A percentile compares a stretch with the other conserved stretches of the same genome.
Conservation (phyloP, 2,329 filamentous ascomycete genomes). For the Penicillium corylophilum region DNA sequence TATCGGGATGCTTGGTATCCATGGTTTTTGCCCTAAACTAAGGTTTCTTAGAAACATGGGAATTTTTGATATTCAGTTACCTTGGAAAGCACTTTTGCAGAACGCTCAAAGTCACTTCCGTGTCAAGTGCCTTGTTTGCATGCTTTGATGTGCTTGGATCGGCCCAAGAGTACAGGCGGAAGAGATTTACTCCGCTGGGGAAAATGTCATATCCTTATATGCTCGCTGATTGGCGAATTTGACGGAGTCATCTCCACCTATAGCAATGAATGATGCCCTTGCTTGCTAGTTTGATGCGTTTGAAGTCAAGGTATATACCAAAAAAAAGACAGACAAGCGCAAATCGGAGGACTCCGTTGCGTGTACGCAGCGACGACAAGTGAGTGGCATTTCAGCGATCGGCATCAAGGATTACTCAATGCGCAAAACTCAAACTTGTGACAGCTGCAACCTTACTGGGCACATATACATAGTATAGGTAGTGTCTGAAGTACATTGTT, state of each 20-base stretch:
- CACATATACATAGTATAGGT: too few species aligned
- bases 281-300: not conserved
- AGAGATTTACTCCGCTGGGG: conserved; percentile 16
- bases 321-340: too few species aligned
- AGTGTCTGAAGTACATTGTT: not conserved
- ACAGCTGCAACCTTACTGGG: not conserved
- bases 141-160: not conserved
- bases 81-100: not conserved
- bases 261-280: not conserved
- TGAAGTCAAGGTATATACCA: not conserved
- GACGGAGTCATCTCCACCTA: not conserved
- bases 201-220: conserved; percentile 18
- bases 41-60: not conserved
- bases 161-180: not conserved
- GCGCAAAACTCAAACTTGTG: not conserved
- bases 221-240: conserved; percentile 12
- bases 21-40: not conserved
- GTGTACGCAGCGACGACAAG: not conserved
- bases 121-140: not conserved
- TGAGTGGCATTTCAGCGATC: not conserved
- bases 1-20: not conserved
- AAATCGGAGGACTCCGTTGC: too few species aligned
- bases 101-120: not conserved
- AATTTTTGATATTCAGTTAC: not conserved
- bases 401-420: not conserved